Conservation (phyloP, 768 basidiomycete genomes). For the Thelephora aurantiotincta region DNA sequence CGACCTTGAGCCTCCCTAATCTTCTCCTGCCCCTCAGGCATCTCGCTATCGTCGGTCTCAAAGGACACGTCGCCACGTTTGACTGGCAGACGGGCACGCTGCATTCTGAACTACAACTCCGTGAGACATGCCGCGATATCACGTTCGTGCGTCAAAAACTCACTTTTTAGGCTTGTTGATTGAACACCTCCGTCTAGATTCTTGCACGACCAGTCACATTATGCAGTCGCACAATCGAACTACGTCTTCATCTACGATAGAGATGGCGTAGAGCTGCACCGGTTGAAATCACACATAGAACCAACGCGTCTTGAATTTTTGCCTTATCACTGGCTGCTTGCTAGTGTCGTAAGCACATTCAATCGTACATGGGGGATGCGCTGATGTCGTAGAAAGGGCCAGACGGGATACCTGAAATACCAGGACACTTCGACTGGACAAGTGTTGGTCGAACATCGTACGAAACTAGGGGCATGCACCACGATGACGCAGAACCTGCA, state of each 20-base stretch:
- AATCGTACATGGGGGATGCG: neutral
- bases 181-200: slow-evolving; percentile 36
- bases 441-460: slow-evolving; percentile 76
- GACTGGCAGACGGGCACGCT: slow-evolving; percentile 84
- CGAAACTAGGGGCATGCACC: slow-evolving; percentile 73
- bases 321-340: slow-evolving; percentile 91
- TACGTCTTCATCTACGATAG: slow-evolving; percentile 94
- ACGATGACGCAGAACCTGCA: slow-evolving; percentile 87
- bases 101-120: slow-evolving; percentile 78
- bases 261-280: slow-evolving; percentile 85
- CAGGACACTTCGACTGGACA: slow-evolving; percentile 93
- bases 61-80: slow-evolving; percentile 84
- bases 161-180: slow-evolving; percentile 3
- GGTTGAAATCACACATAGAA: slow-evolving; percentile 73
- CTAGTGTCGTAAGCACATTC: slow-evolving; percentile 48
- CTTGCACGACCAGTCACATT: slow-evolving; percentile 84
- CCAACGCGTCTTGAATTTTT: slow-evolving; percentile 84
- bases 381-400: slow-evolving; percentile 34
- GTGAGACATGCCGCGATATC: slow-evolving; percentile 86
- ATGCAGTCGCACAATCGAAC: slow-evolving; percentile 92
- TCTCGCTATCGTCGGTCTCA: slow-evolving; percentile 69
- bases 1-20: neutral
- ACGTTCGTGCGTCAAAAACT: slow-evolving; percentile 36
- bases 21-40: slow-evolving; percentile 33
- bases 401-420: slow-evolving; percentile 87